Conservation (phyloP, 352 stramenopile genomes). For the Peronospora farinosa region DNA sequence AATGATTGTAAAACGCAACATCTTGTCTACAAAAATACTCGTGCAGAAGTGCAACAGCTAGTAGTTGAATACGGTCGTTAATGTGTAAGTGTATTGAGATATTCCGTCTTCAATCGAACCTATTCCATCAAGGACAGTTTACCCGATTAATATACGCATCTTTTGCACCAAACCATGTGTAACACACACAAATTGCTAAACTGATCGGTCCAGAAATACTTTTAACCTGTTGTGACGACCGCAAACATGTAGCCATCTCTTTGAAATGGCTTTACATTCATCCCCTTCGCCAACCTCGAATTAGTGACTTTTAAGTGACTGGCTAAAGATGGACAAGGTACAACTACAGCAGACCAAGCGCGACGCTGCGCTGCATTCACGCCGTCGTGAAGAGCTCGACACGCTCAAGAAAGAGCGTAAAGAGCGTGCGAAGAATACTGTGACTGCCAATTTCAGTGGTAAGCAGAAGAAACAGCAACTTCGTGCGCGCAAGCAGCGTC, state of each 20-base stretch:
- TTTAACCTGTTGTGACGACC: no score
- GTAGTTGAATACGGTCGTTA: no score
- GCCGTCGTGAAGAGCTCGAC: constrained; percentile 69
- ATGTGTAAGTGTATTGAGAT: no score
- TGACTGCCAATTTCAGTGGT: constrained; percentile 64
- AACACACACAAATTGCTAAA: no score
- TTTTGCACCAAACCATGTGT: no score
- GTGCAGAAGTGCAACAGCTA: no score
- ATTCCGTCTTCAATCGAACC: no score
- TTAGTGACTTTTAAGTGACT: constrained; percentile 15
- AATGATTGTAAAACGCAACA: constrained; percentile 91
- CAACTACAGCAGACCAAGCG: constrained; percentile 48
- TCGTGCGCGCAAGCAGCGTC: constrained; percentile 71
- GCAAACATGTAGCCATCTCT: constrained; percentile 21
- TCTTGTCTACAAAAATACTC: constrained; percentile 74
- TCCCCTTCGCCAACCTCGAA: background rate
- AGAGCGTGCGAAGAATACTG: constrained; percentile 55
- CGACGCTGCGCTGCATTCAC: constrained; percentile 60
- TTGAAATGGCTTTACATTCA: constrained; percentile 10
- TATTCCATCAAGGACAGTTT: no score
- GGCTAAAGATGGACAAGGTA: constrained; percentile 15
- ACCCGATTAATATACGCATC: no score
- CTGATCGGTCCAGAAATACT: no score
- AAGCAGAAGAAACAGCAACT: constrained; percentile 86
- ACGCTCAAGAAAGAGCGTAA: constrained; percentile 75